These are phyloP conservation scores for Venustampulla echinocandica DNA, from an alignment of 495 filamentous ascomycete species.

Conservation along the genomic window DNA sequence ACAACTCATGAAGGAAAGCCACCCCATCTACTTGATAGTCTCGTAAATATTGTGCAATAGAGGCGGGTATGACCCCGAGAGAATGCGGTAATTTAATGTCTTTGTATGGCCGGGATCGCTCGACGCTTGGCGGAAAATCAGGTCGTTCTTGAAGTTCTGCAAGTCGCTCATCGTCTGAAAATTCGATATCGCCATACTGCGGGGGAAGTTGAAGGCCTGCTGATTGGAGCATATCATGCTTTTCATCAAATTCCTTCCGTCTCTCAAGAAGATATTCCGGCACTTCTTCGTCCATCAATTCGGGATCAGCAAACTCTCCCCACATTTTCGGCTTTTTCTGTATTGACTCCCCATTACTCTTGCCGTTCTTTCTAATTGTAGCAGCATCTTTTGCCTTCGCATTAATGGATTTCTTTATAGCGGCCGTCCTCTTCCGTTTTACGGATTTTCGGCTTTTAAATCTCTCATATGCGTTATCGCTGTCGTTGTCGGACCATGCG, in stretches of 20 bases:
- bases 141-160: constrained; percentile 59
- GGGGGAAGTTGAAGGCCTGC: constrained; percentile 72
- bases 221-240: constrained; percentile 48
- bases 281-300: constrained; percentile 26
- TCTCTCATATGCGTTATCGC: constrained; percentile 26
- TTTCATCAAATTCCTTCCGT: constrained; percentile 49
- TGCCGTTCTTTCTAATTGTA: constrained; percentile 8
- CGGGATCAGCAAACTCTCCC: constrained; percentile 20
- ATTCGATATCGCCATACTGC: constrained; percentile 69
- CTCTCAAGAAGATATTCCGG: constrained; percentile 43
- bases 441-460: constrained; percentile 25
- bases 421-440: constrained; percentile 16
- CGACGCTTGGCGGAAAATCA: constrained; percentile 48
- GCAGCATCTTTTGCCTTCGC: constrained; percentile 19
- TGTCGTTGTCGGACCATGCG: constrained; percentile 34
- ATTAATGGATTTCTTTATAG: constrained; percentile 23
- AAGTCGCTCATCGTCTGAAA: constrained; percentile 74
- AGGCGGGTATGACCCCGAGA: constrained; percentile 76
- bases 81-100: constrained; percentile 70
- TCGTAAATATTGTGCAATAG: constrained; percentile 86
- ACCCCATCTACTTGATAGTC: constrained; percentile 86
- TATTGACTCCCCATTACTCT: constrained; percentile 8
- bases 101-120: constrained; percentile 57
- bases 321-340: constrained; percentile 14
- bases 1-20: constrained; percentile 77